These are phyloP conservation scores for Cadophora gregata DNA, from an alignment of 2,329 filamentous ascomycete species.

Conservation along the genomic window DNA sequence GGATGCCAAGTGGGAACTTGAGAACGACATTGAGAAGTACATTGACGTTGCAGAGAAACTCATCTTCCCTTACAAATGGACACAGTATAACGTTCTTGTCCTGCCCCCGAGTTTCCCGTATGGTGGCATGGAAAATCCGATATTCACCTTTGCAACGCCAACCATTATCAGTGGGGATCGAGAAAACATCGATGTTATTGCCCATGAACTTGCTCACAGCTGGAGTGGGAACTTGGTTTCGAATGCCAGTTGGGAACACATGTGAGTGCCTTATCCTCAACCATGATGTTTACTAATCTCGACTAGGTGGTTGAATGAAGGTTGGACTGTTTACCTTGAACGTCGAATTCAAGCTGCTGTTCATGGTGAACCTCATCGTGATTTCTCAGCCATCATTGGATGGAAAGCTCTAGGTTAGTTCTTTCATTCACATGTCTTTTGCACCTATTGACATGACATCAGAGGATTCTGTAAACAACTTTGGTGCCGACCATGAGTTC, in stretches of 20 bases:
- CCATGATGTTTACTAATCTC: background rate
- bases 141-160: constrained; percentile 94
- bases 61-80: constrained; percentile 91
- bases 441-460: constrained; percentile 20
- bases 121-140: constrained; percentile 90
- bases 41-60: constrained; percentile 82
- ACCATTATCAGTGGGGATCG: constrained; percentile 90
- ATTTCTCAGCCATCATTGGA: constrained; percentile 95
- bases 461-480: constrained; percentile 79
- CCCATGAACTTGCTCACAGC: constrained; percentile 77
- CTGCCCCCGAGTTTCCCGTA: constrained; percentile 91
- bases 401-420: constrained; percentile 71
- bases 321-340: constrained; percentile 96
- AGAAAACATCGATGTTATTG: constrained; percentile 95
- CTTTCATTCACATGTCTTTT: background rate
- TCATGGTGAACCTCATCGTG: constrained; percentile 83
- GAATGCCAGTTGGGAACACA: constrained; percentile 82
- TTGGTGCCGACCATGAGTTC: constrained; percentile 86
- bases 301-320: constrained; percentile 70
- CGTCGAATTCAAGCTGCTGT: constrained; percentile 78
- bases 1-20: constrained; percentile 88
- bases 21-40: constrained; percentile 89
- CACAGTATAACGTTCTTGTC: constrained; percentile 91
- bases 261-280: constrained; percentile 53
- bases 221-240: constrained; percentile 91